phyloP scores from a whole-genome alignment of 768 basidiomycete species.

The Kwoniella europaea region DNA sequence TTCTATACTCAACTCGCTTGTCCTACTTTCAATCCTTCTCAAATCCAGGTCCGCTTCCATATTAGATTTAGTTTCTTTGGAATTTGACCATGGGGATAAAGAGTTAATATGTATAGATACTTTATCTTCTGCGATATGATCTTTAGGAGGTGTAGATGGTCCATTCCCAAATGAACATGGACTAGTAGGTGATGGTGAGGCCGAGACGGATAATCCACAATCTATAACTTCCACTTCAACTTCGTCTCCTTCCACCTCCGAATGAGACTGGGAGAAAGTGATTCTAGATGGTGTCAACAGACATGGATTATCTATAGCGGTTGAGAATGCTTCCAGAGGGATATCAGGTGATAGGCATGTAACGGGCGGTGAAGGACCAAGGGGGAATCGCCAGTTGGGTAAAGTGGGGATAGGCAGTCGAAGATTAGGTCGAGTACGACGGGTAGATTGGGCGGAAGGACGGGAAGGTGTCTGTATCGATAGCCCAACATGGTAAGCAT shows the following conservation, averaged over 20 bases:
- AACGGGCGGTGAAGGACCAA: constrained; percentile 44
- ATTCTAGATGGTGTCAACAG: neutral
- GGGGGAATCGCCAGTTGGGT: constrained; percentile 41
- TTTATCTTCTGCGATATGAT: neutral
- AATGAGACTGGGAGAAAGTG: neutral
- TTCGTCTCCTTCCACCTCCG: neutral
- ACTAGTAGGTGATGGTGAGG: constrained; percentile 16
- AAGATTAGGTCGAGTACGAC: constrained; percentile 21
- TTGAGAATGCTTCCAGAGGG: constrained; percentile 36
- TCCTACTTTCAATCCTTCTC: constrained; percentile 14
- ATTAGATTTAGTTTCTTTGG: neutral
- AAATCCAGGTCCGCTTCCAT: neutral
- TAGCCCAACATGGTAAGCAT: neutral
- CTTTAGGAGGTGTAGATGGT: constrained; percentile 18
- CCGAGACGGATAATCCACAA: neutral
- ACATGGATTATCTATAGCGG: constrained; percentile 41
- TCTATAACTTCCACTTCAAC: constrained; percentile 1
- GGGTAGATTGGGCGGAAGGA: neutral
- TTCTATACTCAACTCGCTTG: constrained; percentile 24
- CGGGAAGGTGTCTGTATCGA: constrained; percentile 21
- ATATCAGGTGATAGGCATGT: constrained; percentile 38
- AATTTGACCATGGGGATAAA: neutral
- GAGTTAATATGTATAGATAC: neutral
- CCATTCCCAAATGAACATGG: constrained; percentile 1
- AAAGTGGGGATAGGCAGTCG: constrained; percentile 24